These are phyloP conservation scores for Trametes cinnabarina DNA, from an alignment of 768 basidiomycete species.

Conservation along the genomic window DNA sequence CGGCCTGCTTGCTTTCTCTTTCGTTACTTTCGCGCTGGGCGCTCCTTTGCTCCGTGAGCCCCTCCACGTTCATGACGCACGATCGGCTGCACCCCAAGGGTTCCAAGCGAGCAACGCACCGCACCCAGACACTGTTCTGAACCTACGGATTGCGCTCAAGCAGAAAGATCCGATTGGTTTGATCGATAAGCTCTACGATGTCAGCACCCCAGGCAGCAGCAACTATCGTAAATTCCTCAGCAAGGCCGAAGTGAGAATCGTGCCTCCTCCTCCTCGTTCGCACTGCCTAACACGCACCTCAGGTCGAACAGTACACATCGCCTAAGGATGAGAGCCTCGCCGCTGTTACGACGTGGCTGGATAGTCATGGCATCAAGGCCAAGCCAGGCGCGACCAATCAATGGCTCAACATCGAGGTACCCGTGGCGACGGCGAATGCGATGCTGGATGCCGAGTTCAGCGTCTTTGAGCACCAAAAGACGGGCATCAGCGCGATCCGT, in stretches of 20 bases:
- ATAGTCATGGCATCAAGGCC: conserved; percentile 24
- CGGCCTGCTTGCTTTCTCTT: conserved; percentile 21
- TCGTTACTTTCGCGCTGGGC: conserved; percentile 22
- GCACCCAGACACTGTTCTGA: conserved; percentile 28
- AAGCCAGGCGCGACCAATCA: conserved; percentile 30
- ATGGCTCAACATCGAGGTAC: conserved; percentile 33
- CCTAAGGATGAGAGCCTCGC: conserved; percentile 24
- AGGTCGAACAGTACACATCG: conserved; percentile 27
- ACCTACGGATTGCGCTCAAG: conserved; percentile 36
- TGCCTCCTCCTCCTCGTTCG: too few relatives aligned
- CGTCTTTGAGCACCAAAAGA: conserved; percentile 31
- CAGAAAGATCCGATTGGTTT: conserved; percentile 35
- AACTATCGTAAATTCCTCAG: conserved; percentile 38
- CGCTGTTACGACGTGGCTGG: conserved; percentile 27
- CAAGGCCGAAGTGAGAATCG: conserved; percentile 32
- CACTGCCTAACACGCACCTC: too few relatives aligned
- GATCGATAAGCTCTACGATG: conserved; percentile 32
- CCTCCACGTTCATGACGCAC: conserved; percentile 31
- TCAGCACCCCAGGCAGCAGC: conserved; percentile 36
- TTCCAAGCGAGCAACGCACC: conserved; percentile 30
- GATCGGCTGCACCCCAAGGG: conserved; percentile 27
- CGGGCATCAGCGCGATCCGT: conserved; percentile 30
- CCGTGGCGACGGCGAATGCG: conserved; percentile 33
- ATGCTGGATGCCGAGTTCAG: conserved; percentile 35
- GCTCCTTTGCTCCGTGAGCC: conserved; percentile 18